A percentile compares a stretch with the other conserved stretches of the same genome.
Evolutionary conservation across 2,329 filamentous ascomycete species (phyloP).

Genomic region (Aspergillus ustus): DNA sequence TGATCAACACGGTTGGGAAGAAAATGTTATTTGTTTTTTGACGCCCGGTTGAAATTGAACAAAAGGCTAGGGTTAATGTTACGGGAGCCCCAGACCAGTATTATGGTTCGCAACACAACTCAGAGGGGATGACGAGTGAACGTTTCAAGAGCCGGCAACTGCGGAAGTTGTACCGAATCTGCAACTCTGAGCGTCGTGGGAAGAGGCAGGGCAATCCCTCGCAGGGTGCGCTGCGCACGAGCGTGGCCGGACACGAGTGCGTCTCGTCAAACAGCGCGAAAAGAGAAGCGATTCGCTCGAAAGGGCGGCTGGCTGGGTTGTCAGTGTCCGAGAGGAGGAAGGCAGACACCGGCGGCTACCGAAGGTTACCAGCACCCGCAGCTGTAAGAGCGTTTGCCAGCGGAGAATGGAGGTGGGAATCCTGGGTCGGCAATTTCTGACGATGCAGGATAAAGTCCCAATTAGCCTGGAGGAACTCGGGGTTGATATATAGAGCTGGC

Average conservation of each 20-base stretch:
- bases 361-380: constrained; percentile 25
- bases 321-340: constrained; percentile 1
- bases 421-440: constrained; percentile 11
- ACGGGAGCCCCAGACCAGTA: background rate
- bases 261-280: constrained; percentile 1
- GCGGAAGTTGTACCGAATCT: constrained; percentile 7
- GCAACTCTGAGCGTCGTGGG: constrained; percentile 1
- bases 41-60: background rate
- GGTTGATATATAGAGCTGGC: constrained; percentile 1
- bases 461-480: background rate
- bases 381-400: constrained; percentile 11
- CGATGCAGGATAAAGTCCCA: constrained; percentile 4
- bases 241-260: background rate
- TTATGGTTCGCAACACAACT: constrained; percentile 1
- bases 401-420: background rate
- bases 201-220: background rate
- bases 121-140: background rate
- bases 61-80: background rate
- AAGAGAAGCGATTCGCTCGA: constrained; percentile 9
- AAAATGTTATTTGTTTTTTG: constrained; percentile 6
- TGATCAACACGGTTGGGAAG: constrained; percentile 1
- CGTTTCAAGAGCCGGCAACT: constrained; percentile 7
- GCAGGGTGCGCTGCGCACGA: background rate
- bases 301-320: background rate
- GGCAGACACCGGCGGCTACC: constrained; percentile 22